Base-by-base conservation (phyloP, 495 filamentous ascomycete genomes). In the Platismatia glauca region DNA sequence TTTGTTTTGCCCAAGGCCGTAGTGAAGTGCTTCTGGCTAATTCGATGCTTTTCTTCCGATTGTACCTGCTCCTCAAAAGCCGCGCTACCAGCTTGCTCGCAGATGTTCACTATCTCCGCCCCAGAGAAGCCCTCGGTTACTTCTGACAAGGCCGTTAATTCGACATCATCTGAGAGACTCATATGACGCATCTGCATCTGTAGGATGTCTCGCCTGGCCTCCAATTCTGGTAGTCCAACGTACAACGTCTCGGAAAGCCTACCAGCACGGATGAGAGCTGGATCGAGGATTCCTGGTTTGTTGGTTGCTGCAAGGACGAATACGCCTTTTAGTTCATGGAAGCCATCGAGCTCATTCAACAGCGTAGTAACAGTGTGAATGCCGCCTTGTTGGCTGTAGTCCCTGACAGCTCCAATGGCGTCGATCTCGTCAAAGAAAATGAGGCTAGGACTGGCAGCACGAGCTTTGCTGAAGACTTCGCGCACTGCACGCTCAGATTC, bases 341-440 rank as follows among this genome's bases (percentile, higher is more conserved):
- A 93, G 27, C 94, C 94, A 69, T 97, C 93, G 87, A 98, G 93
- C 71, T 98, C 94, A 67, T 91, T 97, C 12, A 98, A 78, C 37
- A 98, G 71, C 3, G 94, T 95, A 5, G 93, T 95, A 4, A 98
- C 79, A 18, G 96, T 88, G 73, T 96, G 94, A 27, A 96, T 79
- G 31, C 82, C 77, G 6, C 74, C 76, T 29, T 80, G 76, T 18
- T 78, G 74, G 37, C 73, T 75, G 43, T 77, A 67, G 22, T 76
- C 71, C 29, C 91, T 82, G 64, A 84, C 83, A 13, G 86, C 84
- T n/a, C 85, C 91, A 62, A 98, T 91, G 7, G 91, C 86, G 76
- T 98, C 94, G 68, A 98, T 95, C 72, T 98, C 94, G 72, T 98
- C 94, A 69, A 98, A 97, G 78, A 98, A 98, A 63, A 98, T 91